A percentile compares a stretch with the other conserved stretches of the same genome.
These are phyloP conservation scores for Rhizopogon salebrosus DNA, from an alignment of 768 basidiomycete species.

Conservation along the genomic window DNA sequence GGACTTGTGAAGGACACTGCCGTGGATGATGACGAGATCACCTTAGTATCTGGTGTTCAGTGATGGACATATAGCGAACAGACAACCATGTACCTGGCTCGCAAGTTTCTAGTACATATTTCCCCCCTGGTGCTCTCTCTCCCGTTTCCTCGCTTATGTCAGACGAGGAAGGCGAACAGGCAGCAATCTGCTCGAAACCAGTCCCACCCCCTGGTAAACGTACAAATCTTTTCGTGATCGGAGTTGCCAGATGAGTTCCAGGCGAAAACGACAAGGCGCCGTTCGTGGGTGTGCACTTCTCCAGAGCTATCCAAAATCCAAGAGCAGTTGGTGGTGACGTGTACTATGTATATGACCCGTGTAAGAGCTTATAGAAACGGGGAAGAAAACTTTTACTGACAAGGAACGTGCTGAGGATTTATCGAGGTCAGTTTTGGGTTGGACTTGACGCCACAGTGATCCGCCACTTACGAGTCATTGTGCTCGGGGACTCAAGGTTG, in stretches of 20 bases:
- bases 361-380: background rate
- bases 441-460: background rate
- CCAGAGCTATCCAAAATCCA: conserved; percentile 96
- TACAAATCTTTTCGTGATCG: conserved; percentile 82
- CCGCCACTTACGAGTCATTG: conserved; percentile 77
- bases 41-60: conserved; percentile 36
- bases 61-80: background rate
- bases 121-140: conserved; percentile 24
- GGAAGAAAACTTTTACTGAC: conserved; percentile 32
- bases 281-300: conserved; percentile 76
- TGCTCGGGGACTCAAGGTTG: conserved; percentile 69
- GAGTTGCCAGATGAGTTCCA: conserved; percentile 75
- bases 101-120: conserved; percentile 67
- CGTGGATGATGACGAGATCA: conserved; percentile 91
- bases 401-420: conserved; percentile 61
- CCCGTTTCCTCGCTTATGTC: conserved; percentile 1
- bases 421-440: background rate
- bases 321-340: conserved; percentile 88
- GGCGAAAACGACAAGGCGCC: conserved; percentile 88
- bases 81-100: conserved; percentile 49
- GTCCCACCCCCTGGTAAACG: conserved; percentile 74
- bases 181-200: conserved; percentile 65
- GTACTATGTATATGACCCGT: conserved; percentile 47
- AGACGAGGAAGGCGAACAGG: conserved; percentile 18
- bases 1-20: conserved; percentile 87